Conservation (phyloP, 345 rosid species). For the Bruguiera gymnorhiza region DNA sequence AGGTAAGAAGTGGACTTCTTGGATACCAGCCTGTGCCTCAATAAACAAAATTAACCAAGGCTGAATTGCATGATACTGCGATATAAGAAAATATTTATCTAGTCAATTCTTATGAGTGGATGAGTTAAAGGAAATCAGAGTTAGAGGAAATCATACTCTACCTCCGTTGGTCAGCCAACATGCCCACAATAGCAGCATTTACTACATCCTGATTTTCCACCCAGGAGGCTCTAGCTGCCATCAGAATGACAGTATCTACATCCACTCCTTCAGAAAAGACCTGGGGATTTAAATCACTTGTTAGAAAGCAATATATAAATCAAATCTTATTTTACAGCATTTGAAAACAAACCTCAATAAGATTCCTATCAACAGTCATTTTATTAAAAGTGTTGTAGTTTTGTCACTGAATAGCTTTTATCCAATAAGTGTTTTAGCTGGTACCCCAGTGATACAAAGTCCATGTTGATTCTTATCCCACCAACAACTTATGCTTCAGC, state of each 20-base stretch:
- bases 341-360: conserved; percentile 45
- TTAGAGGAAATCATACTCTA: conserved; percentile 6
- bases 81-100: background rate
- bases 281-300: conserved; percentile 20
- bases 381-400: conserved; percentile 65
- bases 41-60: background rate
- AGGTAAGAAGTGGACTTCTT: conserved; percentile 63
- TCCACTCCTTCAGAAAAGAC: conserved; percentile 52
- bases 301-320: background rate
- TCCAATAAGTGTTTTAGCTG: too few species aligned
- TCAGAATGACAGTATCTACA: conserved; percentile 44
- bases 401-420: conserved; percentile 55
- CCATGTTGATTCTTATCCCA: too few species aligned
- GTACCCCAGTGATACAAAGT: too few species aligned
- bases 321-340: background rate
- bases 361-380: conserved; percentile 55
- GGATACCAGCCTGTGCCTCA: conserved; percentile 53
- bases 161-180: conserved; percentile 73
- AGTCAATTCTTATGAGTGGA: too few species aligned
- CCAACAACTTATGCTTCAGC: too few species aligned
- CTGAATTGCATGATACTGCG: background rate
- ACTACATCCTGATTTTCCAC: conserved; percentile 67
- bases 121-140: background rate
- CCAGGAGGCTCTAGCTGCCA: conserved; percentile 67
- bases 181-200: conserved; percentile 59